Evolutionary conservation across 805 yeast species (phyloP).

Genomic region (Yarrowia hollandica): DNA sequence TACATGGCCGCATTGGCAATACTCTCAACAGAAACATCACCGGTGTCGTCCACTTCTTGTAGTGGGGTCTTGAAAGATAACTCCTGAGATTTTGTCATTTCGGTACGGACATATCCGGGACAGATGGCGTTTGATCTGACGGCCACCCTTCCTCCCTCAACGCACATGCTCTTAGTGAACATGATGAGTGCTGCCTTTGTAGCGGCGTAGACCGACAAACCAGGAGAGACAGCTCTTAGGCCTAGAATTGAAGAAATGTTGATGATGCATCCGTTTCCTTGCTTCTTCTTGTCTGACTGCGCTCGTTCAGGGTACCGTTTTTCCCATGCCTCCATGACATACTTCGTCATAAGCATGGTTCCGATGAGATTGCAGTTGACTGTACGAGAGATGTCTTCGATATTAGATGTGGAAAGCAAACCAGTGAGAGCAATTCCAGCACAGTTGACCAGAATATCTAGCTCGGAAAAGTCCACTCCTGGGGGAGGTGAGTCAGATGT

Average conservation of each 20-base stretch:
- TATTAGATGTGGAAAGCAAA: conserved; percentile 46
- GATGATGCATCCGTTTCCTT: conserved; percentile 46
- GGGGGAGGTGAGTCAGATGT: background rate
- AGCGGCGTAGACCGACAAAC: conserved; percentile 67
- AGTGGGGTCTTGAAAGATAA: conserved; percentile 29
- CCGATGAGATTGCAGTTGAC: conserved; percentile 59
- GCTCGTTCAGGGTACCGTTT: conserved; percentile 36
- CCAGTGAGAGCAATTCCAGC: conserved; percentile 61
- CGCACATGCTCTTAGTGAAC: conserved; percentile 58
- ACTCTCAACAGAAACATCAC: conserved; percentile 28
- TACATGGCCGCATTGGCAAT: conserved; percentile 35
- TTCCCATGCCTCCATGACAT: conserved; percentile 55
- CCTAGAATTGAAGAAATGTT: conserved; percentile 70
- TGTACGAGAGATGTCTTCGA: conserved; percentile 49
- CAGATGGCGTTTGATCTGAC: conserved; percentile 64
- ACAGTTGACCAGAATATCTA: conserved; percentile 53
- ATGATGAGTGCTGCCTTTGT: conserved; percentile 69
- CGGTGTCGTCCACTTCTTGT: conserved; percentile 28
- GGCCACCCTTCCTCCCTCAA: conserved; percentile 54
- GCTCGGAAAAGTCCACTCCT: conserved; percentile 12
- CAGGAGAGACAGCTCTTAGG: conserved; percentile 46
- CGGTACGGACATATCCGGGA: conserved; percentile 71
- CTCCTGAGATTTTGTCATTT: conserved; percentile 46
- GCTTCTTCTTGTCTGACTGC: background rate
- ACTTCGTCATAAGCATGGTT: conserved; percentile 59